Evolutionary conservation across 2,329 filamentous ascomycete genomes (phyloP).

Genomic region (Xylaria hypoxylon): DNA sequence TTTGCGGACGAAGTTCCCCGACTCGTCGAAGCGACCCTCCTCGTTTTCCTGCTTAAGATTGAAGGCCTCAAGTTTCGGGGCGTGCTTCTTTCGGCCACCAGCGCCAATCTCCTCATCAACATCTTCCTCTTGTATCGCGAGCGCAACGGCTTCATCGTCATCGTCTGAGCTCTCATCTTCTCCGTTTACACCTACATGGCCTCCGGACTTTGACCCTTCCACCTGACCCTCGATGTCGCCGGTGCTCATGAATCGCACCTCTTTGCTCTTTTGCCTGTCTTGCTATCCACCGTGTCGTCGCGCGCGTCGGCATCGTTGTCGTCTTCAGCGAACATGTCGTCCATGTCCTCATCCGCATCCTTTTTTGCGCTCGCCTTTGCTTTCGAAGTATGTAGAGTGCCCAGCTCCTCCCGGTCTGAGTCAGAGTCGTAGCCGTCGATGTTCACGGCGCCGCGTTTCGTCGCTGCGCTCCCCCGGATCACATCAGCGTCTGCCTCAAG

Average conservation of each 20-base stretch:
- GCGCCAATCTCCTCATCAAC: conserved; percentile 91
- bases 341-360: conserved; percentile 69
- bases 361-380: conserved; percentile 50
- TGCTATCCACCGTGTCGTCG: conserved; percentile 63
- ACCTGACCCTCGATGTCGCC: conserved; percentile 83
- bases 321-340: conserved; percentile 85
- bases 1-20: conserved; percentile 91
- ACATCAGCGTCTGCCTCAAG: conserved; percentile 94
- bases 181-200: conserved; percentile 72
- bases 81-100: conserved; percentile 90
- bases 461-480: conserved; percentile 80
- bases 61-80: conserved; percentile 94
- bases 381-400: conserved; percentile 46
- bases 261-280: conserved; percentile 70
- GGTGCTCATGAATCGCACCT: conserved; percentile 70
- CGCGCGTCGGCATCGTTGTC: conserved; percentile 66
- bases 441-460: conserved; percentile 94
- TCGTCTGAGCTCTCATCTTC: conserved; percentile 69
- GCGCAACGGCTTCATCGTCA: conserved; percentile 77
- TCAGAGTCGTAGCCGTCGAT: conserved; percentile 97
- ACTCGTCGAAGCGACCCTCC: conserved; percentile 90
- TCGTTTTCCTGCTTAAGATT: conserved; percentile 92
- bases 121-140: conserved; percentile 79
- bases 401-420: conserved; percentile 79
- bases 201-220: conserved; percentile 76